Evolutionary conservation across 1,284 basidiomycete genomes (phyloP), one percentile per base, ranked within the genome.

Genomic region (Pyrrhoderma noxium): DNA sequence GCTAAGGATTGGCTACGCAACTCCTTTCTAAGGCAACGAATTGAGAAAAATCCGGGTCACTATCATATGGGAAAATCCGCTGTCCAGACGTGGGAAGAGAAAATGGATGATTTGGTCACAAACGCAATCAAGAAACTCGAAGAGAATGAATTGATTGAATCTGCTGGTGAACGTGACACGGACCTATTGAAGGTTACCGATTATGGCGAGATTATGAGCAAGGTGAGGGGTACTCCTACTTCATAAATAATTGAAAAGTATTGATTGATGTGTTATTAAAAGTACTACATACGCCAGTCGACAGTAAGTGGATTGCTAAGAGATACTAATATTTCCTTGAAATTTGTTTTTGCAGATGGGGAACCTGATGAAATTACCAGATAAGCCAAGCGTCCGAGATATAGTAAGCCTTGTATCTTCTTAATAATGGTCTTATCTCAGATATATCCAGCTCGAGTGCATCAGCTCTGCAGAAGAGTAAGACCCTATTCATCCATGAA

Each of bases 121-220:
- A 71, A 82, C 49, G 85, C 85, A 40, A 68, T 93, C 13, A 59
- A 67, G 18, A 74, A 71, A 44, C 65, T 94, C 45, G 73, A 76
- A 47, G 64, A 77, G 36, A 75, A 75, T 1, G 69, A 82, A 47
- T 67, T 94, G 21, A 72, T 93, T 13, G 59, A 57, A 1, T 63
- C 66, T 1, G 63, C 63, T 9, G 63, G 67, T 5, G 70, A 64
- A 3, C 64, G 67, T 27, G 56, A 61, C 11, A 60, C 56, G 13
- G 71, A 70, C 21, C 64, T 60, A 16, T 63, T 90, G 34, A 62
- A 60, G 16, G 77, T 79, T 1, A 90, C 88, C 1, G 79, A 87
- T 50, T 89, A 77, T 56, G 87, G 87, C 0, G 85, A 89, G 58
- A 80, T 89, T 54, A 90, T 90, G 87, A 88, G 84, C 76, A 88